A percentile compares a stretch with the other conserved stretches of the same genome.
These are phyloP conservation scores for Aspergillus aculeatus DNA, from an alignment of 2,329 filamentous ascomycete species.

Conservation along the genomic window DNA sequence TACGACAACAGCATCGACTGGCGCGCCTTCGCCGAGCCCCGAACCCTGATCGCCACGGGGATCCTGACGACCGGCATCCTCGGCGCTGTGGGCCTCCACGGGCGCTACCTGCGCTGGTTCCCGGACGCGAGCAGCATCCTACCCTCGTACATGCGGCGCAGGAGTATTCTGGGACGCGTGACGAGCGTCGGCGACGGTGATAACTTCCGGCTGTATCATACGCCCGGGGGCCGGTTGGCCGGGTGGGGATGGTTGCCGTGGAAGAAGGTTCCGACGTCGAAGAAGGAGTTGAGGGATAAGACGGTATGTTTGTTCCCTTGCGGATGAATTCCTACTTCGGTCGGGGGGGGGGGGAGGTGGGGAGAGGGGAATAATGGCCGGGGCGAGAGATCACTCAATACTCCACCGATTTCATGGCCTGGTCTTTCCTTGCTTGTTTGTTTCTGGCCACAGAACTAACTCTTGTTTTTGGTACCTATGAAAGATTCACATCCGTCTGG, in stretches of 20 bases:
- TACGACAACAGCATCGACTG: constrained; percentile 45
- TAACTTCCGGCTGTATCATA: constrained; percentile 92
- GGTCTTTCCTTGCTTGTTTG: no score
- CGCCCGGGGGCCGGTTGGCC: constrained; percentile 78
- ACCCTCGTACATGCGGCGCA: constrained; percentile 69
- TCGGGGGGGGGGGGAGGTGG: no score
- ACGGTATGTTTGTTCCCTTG: constrained; percentile 57
- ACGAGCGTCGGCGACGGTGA: constrained; percentile 96
- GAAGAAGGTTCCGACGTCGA: constrained; percentile 67
- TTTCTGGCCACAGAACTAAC: no score
- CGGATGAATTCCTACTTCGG: neutral
- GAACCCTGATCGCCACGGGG: constrained; percentile 38
- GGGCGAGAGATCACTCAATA: no score
- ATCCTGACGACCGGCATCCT: constrained; percentile 42
- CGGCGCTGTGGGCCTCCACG: constrained; percentile 35
- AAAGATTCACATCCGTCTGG: constrained; percentile 84
- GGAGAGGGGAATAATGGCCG: no score
- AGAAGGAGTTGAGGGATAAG: constrained; percentile 68
- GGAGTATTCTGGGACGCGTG: constrained; percentile 78
- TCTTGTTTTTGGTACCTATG: no score
- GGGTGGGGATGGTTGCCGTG: constrained; percentile 90
- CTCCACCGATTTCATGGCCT: no score
- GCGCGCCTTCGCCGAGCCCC: constrained; percentile 37
- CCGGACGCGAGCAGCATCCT: constrained; percentile 73
- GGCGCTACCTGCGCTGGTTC: constrained; percentile 73